Conservation (phyloP, 169 alveolate genomes). For the Pseudocohnilembus persalinus region DNA sequence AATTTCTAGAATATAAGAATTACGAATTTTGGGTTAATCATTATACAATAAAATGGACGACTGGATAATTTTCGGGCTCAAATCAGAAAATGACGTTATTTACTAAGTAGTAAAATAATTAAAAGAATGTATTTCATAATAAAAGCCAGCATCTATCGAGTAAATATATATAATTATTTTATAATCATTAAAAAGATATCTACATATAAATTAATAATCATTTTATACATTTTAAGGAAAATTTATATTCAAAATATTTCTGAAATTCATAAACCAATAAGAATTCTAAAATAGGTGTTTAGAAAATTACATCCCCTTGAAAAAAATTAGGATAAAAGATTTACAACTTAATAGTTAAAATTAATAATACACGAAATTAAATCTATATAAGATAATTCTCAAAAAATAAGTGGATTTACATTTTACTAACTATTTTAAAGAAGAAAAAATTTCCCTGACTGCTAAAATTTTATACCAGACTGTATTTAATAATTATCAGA, state of each 20-base stretch:
- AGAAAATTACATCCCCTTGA: not conserved
- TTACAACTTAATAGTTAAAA: not conserved
- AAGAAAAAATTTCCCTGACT: slow-evolving; percentile 3
- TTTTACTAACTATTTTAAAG: slow-evolving; percentile 1
- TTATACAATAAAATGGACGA: slow-evolving; percentile 14
- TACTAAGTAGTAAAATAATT: slow-evolving; percentile 1
- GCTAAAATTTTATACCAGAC: not conserved
- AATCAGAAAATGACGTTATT: slow-evolving; percentile 11
- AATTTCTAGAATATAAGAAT: slow-evolving; percentile 13
- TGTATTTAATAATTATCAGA: not conserved
- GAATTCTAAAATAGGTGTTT: not conserved
- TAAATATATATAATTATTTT: slow-evolving; percentile 1
- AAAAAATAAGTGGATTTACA: not conserved
- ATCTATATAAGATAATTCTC: slow-evolving; percentile 3
- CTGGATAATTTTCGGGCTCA: slow-evolving; percentile 21
- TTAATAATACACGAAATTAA: slow-evolving; percentile 1
- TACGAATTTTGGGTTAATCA: not conserved
- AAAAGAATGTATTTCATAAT: slow-evolving; percentile 1
- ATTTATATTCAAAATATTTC: not conserved
- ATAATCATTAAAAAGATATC: not conserved
- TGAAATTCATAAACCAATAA: not conserved
- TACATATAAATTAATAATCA: not conserved
- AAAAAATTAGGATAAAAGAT: not conserved
- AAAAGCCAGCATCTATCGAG: slow-evolving; percentile 4
- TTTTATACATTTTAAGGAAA: not conserved